Evolutionary conservation across 108 stramenopile species (phyloP).

Genomic region (Poteriospumella lacustris): DNA sequence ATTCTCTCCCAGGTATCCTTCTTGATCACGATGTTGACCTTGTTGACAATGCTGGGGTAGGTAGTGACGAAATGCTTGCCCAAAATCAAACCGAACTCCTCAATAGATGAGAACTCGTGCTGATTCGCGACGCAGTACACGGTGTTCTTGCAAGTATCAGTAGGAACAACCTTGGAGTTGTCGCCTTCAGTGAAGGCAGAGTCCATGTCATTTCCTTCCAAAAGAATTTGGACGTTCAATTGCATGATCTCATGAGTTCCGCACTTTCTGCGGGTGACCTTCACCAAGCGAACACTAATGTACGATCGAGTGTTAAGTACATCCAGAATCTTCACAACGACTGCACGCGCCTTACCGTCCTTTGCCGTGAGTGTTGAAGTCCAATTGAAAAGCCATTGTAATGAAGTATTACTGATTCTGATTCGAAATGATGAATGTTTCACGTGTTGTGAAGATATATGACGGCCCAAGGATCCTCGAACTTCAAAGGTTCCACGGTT

Average conservation of each 20-base stretch:
- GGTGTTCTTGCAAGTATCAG: conserved; percentile 59
- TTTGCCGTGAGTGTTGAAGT: conserved; percentile 48
- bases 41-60: conserved; percentile 40
- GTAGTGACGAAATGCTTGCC: conserved; percentile 44
- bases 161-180: conserved; percentile 53
- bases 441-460: too few relatives aligned
- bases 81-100: conserved; percentile 47
- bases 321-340: not conserved
- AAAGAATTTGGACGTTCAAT: conserved; percentile 37
- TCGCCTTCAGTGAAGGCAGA: conserved; percentile 43
- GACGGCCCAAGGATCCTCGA: too few relatives aligned
- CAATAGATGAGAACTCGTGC: conserved; percentile 40
- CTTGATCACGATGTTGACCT: conserved; percentile 31
- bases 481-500: too few relatives aligned
- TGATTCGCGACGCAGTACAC: conserved; percentile 50
- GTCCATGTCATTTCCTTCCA: conserved; percentile 35
- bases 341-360: conserved; percentile 46
- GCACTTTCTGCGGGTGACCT: not conserved
- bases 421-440: too few relatives aligned
- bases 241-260: conserved; percentile 30
- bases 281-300: not conserved
- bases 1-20: conserved; percentile 45
- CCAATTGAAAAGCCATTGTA: not conserved
- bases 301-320: not conserved
- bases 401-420: too few relatives aligned